Evolutionary conservation across 1,284 basidiomycete species (phyloP).

Genomic region (Microbotryum violaceum): DNA sequence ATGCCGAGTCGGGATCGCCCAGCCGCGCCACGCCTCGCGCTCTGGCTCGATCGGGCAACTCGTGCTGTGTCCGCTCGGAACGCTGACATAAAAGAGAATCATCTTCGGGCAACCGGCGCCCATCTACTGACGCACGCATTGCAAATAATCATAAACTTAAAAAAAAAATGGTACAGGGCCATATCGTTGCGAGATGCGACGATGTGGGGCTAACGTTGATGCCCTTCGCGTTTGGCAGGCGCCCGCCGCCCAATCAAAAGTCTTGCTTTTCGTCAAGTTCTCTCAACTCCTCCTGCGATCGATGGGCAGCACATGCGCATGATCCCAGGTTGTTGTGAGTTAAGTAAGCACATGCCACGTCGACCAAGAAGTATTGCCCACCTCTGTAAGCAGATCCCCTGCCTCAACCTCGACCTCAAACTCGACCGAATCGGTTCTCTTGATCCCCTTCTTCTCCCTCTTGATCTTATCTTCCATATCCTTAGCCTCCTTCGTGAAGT

Average conservation of each 20-base stretch:
- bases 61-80: no score
- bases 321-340: not conserved
- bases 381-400: not conserved
- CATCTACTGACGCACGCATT: no score
- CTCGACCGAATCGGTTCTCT: conserved; percentile 3
- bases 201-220: no score
- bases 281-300: conserved; percentile 15
- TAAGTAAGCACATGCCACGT: not conserved
- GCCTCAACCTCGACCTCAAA: conserved; percentile 16
- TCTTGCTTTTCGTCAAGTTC: conserved; percentile 13
- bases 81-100: no score
- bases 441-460: not conserved
- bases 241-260: conserved; percentile 4
- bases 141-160: no score
- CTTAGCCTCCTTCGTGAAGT: conserved; percentile 41
- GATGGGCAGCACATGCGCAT: not conserved
- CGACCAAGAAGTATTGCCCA: no score
- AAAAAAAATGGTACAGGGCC: no score
- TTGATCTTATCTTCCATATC: conserved; percentile 13
- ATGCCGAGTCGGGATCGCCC: no score
- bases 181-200: no score
- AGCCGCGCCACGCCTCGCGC: no score
- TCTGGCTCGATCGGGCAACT: no score
- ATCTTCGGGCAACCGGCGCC: no score
- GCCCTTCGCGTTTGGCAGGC: not conserved